These are phyloP conservation scores for Trichophyton schoenleinii DNA, from an alignment of 2,329 filamentous ascomycete species.

Conservation along the genomic window DNA sequence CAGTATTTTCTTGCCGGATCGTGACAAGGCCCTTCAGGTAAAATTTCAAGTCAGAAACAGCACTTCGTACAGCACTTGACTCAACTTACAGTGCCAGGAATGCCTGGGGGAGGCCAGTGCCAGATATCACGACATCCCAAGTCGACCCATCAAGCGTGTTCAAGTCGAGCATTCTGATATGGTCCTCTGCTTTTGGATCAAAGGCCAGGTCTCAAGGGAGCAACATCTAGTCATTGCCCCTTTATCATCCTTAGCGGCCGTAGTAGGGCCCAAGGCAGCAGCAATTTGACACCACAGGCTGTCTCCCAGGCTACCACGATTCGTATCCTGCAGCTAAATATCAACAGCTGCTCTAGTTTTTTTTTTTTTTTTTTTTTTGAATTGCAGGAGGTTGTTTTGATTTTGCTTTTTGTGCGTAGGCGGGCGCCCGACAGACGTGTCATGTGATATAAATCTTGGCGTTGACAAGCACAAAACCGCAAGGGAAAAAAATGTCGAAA, in stretches of 20 bases:
- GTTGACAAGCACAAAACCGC: neutral
- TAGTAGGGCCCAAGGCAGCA: neutral
- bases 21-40: constrained; percentile 66
- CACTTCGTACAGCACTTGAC: neutral
- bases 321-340: neutral
- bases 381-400: neutral
- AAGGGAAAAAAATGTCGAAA: neutral
- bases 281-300: neutral
- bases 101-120: constrained; percentile 66
- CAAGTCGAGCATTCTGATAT: constrained; percentile 38
- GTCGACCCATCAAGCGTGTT: constrained; percentile 60
- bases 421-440: neutral
- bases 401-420: neutral
- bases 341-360: neutral
- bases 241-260: neutral
- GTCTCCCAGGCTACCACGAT: neutral
- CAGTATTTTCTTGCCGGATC: constrained; percentile 80
- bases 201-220: neutral
- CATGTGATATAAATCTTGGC: constrained; percentile 2
- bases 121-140: constrained; percentile 70
- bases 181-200: neutral
- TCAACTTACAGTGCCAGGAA: constrained; percentile 59
- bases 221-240: neutral
- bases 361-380: neutral
- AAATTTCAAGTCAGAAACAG: neutral